Conservation (phyloP, 176 grass and related monocot species). For the Oryza rufipogon region DNA sequence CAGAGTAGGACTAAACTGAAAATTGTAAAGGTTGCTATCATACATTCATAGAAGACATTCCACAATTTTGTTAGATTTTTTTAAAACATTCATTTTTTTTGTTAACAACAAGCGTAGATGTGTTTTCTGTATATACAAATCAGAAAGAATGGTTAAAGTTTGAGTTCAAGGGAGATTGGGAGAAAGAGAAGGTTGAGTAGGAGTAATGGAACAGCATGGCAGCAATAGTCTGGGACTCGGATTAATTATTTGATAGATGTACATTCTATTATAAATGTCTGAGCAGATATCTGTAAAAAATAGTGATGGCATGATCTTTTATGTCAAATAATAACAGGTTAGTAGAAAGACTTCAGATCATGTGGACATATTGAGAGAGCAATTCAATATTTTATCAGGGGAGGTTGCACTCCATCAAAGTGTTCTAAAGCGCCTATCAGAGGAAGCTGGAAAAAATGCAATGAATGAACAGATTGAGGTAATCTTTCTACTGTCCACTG, state of each 20-base stretch:
- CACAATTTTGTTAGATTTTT: not conserved
- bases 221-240: not conserved
- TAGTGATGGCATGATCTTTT: constrained; percentile 33
- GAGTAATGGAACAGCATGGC: not conserved
- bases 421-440: constrained; percentile 66
- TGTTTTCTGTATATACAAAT: not conserved
- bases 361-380: constrained; percentile 69
- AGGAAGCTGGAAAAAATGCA: constrained; percentile 61
- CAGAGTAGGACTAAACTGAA: not conserved
- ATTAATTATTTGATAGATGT: constrained; percentile 14
- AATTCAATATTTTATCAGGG: constrained; percentile 82
- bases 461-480: constrained; percentile 67
- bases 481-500: constrained; percentile 14
- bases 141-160: not conserved
- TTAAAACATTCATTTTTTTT: not conserved
- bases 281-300: constrained; percentile 16
- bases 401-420: constrained; percentile 76
- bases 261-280: not conserved
- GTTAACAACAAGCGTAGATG: not conserved
- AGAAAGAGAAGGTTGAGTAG: not conserved
- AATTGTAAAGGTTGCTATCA: not conserved
- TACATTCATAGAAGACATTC: not conserved
- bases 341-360: constrained; percentile 63
- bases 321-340: constrained; percentile 44
- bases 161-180: not conserved